A percentile compares a stretch with the other conserved stretches of the same genome.
These are phyloP conservation scores for Phytopythium chamaehyphon DNA, from an alignment of 352 stramenopile genomes.

Conservation along the genomic window DNA sequence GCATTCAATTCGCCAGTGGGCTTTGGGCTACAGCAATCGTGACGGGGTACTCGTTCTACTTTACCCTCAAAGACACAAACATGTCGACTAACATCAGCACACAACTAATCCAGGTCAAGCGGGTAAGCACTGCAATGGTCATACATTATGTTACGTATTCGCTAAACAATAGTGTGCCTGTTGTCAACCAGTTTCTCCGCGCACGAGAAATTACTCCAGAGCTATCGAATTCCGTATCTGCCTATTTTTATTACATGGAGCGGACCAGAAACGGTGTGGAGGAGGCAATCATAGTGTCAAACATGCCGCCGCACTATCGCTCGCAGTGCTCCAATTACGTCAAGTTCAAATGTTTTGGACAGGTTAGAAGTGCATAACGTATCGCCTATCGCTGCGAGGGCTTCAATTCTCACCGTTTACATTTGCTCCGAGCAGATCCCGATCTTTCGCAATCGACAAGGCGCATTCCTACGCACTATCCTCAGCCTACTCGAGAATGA, in stretches of 20 bases:
- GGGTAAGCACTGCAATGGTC: slow-evolving; percentile 10
- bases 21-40: slow-evolving; percentile 69
- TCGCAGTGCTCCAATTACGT: slow-evolving; percentile 48
- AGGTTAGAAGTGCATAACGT: slow-evolving; percentile 7
- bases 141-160: background rate
- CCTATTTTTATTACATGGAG: slow-evolving; percentile 78
- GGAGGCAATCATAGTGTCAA: slow-evolving; percentile 40
- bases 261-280: slow-evolving; percentile 52
- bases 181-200: slow-evolving; percentile 31
- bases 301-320: slow-evolving; percentile 45
- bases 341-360: slow-evolving; percentile 39
- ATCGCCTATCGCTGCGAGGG: background rate
- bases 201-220: slow-evolving; percentile 29
- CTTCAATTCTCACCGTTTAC: background rate
- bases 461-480: slow-evolving; percentile 48
- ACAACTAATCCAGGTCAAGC: slow-evolving; percentile 41
- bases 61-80: slow-evolving; percentile 57
- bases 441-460: slow-evolving; percentile 43
- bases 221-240: slow-evolving; percentile 27
- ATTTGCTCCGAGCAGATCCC: slow-evolving; percentile 21
- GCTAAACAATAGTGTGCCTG: background rate
- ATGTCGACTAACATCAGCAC: slow-evolving; percentile 65
- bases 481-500: slow-evolving; percentile 37
- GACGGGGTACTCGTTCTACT: slow-evolving; percentile 70
- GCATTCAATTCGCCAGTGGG: slow-evolving; percentile 55